A percentile compares a stretch with the other conserved stretches of the same genome.
phyloP scores from a whole-genome alignment of 2,329 filamentous ascomycete genomes.

The Clonostachys sp. region DNA sequence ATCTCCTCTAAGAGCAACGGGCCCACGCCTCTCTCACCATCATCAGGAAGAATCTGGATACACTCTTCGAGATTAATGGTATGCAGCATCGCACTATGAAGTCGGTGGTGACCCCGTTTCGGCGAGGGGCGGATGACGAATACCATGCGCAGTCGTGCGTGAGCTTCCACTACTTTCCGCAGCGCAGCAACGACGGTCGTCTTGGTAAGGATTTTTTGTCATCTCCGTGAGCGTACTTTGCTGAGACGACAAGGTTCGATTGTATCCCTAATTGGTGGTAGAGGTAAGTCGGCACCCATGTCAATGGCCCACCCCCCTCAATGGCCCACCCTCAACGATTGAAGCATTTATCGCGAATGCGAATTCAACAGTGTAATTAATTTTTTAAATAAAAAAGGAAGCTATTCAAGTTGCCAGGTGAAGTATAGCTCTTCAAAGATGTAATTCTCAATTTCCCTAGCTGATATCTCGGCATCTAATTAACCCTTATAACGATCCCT shows the following conservation, averaged over 20 bases:
- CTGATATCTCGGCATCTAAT: too few relatives aligned
- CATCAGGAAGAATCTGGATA: background rate
- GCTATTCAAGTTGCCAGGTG: too few relatives aligned
- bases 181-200: too few relatives aligned
- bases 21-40: background rate
- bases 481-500: too few relatives aligned
- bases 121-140: conserved; percentile 4
- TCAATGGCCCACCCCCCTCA: too few relatives aligned
- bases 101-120: background rate
- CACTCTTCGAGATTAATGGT: background rate
- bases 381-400: too few relatives aligned
- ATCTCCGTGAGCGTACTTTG: conserved; percentile 4
- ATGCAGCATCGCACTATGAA: background rate
- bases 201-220: background rate
- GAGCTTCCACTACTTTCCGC: background rate
- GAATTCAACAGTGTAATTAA: too few relatives aligned
- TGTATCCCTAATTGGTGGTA: conserved; percentile 12
- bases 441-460: too few relatives aligned
- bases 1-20: background rate
- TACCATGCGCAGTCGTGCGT: conserved; percentile 9
- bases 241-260: conserved; percentile 13
- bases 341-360: too few relatives aligned
- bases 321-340: too few relatives aligned
- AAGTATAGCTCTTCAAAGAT: too few relatives aligned
- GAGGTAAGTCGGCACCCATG: background rate